Evolutionary conservation across 495 filamentous ascomycete species (phyloP).

Genomic region (Choiromyces venosus): DNA sequence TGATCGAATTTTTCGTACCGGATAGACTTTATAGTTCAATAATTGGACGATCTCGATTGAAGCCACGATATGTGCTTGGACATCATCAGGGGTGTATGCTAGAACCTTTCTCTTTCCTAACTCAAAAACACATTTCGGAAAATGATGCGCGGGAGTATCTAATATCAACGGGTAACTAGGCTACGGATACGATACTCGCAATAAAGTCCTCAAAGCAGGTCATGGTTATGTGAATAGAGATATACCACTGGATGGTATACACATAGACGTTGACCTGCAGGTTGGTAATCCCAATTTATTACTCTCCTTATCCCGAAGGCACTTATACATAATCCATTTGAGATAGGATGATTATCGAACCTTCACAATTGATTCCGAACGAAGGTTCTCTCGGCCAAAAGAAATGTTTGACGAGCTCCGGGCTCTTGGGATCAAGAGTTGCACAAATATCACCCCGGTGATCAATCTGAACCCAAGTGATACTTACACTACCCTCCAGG

Average conservation of each 20-base stretch:
- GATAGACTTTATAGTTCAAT: conserved; percentile 26
- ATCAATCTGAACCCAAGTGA: conserved; percentile 17
- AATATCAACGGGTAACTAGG: neutral
- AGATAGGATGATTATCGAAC: conserved; percentile 32
- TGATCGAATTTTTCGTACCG: neutral
- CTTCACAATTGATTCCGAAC: conserved; percentile 30
- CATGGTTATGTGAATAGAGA: conserved; percentile 16
- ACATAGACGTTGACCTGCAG: conserved; percentile 40
- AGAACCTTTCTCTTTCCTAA: neutral
- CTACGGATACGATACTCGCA: conserved; percentile 21
- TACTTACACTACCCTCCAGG: conserved; percentile 24
- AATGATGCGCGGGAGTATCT: neutral
- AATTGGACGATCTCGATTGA: conserved; percentile 29
- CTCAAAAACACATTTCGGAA: neutral
- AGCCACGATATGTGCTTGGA: conserved; percentile 33
- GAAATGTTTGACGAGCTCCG: conserved; percentile 35
- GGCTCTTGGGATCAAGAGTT: conserved; percentile 29
- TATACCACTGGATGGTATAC: conserved; percentile 37
- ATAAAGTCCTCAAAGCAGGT: conserved; percentile 12
- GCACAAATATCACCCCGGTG: conserved; percentile 38
- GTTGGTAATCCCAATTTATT: neutral
- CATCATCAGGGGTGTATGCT: conserved; percentile 32
- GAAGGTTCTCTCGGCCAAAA: conserved; percentile 24
- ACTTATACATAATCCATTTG: neutral
- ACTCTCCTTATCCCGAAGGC: neutral